Evolutionary conservation across 345 rosid species (phyloP).

Genomic region (Lepidium africanum): DNA sequence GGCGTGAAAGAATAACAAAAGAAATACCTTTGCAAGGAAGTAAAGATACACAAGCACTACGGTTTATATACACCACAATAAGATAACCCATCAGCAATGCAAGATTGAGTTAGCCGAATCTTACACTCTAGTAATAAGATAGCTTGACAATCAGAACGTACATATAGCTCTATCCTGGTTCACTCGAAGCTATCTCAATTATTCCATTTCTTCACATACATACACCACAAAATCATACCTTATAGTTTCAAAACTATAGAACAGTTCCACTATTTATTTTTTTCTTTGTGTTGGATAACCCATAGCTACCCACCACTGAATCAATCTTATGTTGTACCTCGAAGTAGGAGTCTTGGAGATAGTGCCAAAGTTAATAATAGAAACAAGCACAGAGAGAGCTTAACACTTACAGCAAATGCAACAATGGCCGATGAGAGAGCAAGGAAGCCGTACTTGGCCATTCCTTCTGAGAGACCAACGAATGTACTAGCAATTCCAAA

Average conservation of each 20-base stretch:
- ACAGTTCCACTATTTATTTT: not conserved
- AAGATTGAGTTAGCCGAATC: not conserved
- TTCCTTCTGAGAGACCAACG: slow-evolving; percentile 79
- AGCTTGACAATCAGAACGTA: not conserved
- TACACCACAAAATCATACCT: not conserved
- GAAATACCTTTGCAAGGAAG: not conserved
- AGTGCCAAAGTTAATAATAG: not conserved
- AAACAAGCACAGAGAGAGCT: not conserved
- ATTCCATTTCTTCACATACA: not conserved
- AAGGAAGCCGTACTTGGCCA: slow-evolving; percentile 90
- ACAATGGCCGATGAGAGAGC: slow-evolving; percentile 89
- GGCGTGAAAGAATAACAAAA: not conserved
- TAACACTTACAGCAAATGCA: slow-evolving; percentile 63
- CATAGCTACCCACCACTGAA: not conserved
- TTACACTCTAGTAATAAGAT: not conserved
- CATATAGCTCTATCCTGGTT: not conserved
- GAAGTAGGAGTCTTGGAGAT: not conserved
- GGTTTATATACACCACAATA: no score
- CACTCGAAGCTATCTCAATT: not conserved
- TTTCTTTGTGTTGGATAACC: not conserved
- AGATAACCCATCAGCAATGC: no score
- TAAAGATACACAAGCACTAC: no score
- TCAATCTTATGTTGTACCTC: not conserved
- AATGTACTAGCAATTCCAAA: slow-evolving; percentile 80
- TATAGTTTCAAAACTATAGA: not conserved